Evolutionary conservation across 345 rosid species (phyloP).

Genomic region (Reutealis trisperma): DNA sequence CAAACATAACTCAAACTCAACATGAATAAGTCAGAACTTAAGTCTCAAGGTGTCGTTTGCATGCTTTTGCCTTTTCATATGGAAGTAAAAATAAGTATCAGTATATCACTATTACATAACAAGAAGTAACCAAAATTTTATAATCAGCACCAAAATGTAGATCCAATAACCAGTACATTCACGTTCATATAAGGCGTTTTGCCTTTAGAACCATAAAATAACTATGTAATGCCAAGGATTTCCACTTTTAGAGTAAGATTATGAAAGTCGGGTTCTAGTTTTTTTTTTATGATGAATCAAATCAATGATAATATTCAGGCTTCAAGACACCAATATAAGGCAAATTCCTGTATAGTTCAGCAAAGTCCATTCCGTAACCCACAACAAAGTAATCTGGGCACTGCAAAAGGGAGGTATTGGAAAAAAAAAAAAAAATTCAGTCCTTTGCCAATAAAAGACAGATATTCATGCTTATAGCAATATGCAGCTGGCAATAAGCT

Average conservation of each 20-base stretch:
- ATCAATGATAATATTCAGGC: conserved; percentile 59
- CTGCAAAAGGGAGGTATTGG: conserved; percentile 41
- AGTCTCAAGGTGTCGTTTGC: too few relatives aligned
- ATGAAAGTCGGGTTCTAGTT: conserved; percentile 1
- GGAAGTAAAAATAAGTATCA: too few relatives aligned
- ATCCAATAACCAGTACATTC: background rate
- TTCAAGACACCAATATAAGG: conserved; percentile 87
- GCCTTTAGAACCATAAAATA: background rate
- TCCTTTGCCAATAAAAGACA: background rate
- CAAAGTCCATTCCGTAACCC: conserved; percentile 96
- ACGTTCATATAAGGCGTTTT: background rate
- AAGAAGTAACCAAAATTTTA: too few relatives aligned
- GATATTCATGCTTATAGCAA: background rate
- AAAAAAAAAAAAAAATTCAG: too few relatives aligned
- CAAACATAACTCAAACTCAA: too few relatives aligned
- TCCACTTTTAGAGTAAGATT: background rate
- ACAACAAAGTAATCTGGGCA: conserved; percentile 86
- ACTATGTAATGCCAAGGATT: background rate
- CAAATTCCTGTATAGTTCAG: conserved; percentile 79
- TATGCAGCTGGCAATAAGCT: background rate
- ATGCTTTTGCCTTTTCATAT: too few relatives aligned
- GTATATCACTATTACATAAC: too few relatives aligned
- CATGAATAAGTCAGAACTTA: too few relatives aligned
- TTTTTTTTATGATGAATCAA: background rate
- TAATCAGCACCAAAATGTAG: background rate